These are phyloP conservation scores for Paecilomyces fulvus DNA, from an alignment of 2,329 filamentous ascomycete genomes.

Conservation along the genomic window DNA sequence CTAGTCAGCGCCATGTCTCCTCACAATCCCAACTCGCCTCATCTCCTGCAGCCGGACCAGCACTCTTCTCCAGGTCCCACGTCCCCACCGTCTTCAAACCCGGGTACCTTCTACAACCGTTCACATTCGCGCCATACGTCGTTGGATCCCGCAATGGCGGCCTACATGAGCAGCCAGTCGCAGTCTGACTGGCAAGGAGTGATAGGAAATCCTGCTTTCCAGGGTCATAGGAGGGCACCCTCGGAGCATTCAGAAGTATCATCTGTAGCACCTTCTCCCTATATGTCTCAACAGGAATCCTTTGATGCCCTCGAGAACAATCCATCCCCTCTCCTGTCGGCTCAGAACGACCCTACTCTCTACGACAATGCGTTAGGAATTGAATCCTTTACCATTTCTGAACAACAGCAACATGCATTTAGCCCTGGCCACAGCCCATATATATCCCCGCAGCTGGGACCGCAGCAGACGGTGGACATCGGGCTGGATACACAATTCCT, in stretches of 20 bases:
- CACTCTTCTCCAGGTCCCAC: constrained; percentile 46
- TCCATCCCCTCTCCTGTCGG: constrained; percentile 70
- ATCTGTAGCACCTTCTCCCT: constrained; percentile 76
- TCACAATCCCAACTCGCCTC: constrained; percentile 48
- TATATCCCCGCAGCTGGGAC: constrained; percentile 54
- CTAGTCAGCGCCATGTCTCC: constrained; percentile 37
- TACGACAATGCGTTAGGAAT: constrained; percentile 74
- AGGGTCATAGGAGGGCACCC: constrained; percentile 71
- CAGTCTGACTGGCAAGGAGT: constrained; percentile 51
- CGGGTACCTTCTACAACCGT: constrained; percentile 44
- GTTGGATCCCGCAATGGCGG: constrained; percentile 52
- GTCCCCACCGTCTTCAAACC: constrained; percentile 47
- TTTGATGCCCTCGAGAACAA: constrained; percentile 66
- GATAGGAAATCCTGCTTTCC: constrained; percentile 54
- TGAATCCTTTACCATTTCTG: constrained; percentile 70
- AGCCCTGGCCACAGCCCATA: constrained; percentile 67
- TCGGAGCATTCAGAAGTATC: constrained; percentile 92
- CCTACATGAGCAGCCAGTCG: constrained; percentile 45
- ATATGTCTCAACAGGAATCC: constrained; percentile 65
- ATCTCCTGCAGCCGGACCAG: constrained; percentile 47
- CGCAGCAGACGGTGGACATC: constrained; percentile 64
- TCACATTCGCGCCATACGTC: constrained; percentile 53
- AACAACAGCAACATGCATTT: constrained; percentile 44
- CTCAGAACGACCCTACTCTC: constrained; percentile 61
- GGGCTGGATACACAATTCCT: constrained; percentile 34